Base-by-base conservation (phyloP, 2,329 filamentous ascomycete species). In the Aspergillus quadrilineatus region DNA sequence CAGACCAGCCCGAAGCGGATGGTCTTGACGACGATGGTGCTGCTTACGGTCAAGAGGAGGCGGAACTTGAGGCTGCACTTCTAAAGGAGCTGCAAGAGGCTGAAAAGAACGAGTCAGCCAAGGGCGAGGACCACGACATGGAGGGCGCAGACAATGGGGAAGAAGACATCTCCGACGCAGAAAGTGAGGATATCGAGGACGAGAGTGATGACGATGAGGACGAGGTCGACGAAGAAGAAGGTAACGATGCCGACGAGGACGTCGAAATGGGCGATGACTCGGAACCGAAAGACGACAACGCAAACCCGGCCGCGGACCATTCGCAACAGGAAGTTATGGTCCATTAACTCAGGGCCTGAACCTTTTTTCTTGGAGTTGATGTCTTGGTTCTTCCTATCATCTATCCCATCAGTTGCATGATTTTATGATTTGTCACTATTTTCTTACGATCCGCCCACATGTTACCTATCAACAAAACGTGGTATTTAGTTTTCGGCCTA, bases 1-100 rank as follows among this genome's bases (percentile, higher is more conserved):
- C 94, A 60, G 94, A 99, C 74, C 94, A 99, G 78, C 94, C 94
- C 42, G 94, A 99, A 74, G 94, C 92, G 52, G 95, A 99, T 70
- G 82, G 88, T 44, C 82, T 85, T 50, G 89, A 89, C 43, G 93
- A 97, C 66, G 94, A 96, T 65, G 83, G 81, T 54, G 88, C 89
- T 28, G 85, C 89, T 64, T 99, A 99, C 69, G 94, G 93, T 60
- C 91, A 89, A 22, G 94, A 97, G 55, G 93, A 96, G 74, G 86
- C 85, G 14, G 90, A 91, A 47, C 87, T 87, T 36, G 86, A 87
- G 61, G 85, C 87, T 51, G 85, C 77, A 4, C 83, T 80, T 7
- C 81, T 84, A 55, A 77, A 73, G 55, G 83, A 79, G 50, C 77
- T 79, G 30, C 79, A 76, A 47, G 77, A 75, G 4, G 77, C 77